phyloP scores from a whole-genome alignment of 768 basidiomycete genomes.

The Tricholoma hemisulphureum region DNA sequence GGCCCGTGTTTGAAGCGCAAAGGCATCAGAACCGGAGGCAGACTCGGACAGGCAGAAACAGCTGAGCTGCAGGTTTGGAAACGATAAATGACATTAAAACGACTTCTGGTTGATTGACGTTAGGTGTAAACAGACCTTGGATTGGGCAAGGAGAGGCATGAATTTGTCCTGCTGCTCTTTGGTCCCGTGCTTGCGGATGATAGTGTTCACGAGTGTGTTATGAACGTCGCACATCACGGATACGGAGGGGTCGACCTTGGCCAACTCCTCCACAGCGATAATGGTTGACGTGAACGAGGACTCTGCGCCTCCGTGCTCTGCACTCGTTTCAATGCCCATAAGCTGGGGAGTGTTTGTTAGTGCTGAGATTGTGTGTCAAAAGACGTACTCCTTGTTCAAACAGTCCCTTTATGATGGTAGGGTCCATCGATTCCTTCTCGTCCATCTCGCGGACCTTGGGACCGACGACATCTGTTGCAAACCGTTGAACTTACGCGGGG shows the following conservation, averaged over 20 bases:
- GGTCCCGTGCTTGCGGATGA: conserved; percentile 82
- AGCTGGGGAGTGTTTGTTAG: conserved; percentile 47
- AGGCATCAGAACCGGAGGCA: conserved; percentile 93
- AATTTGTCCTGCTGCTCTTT: conserved; percentile 85
- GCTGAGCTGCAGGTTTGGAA: conserved; percentile 62
- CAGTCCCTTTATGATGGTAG: conserved; percentile 76
- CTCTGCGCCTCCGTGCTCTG: conserved; percentile 82
- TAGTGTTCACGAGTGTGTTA: conserved; percentile 97
- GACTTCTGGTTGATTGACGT: background rate
- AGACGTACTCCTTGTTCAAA: conserved; percentile 90
- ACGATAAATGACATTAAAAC: conserved; percentile 1
- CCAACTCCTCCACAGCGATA: conserved; percentile 95
- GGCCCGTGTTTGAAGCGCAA: conserved; percentile 92
- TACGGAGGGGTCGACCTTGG: conserved; percentile 93
- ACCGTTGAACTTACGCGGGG: conserved; percentile 73
- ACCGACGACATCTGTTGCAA: conserved; percentile 83
- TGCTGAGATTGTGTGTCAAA: conserved; percentile 3
- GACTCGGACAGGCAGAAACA: conserved; percentile 95
- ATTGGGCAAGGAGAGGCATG: conserved; percentile 77
- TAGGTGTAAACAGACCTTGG: conserved; percentile 50
- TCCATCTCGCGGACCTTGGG: conserved; percentile 98
- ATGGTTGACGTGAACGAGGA: conserved; percentile 93
- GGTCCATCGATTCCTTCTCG: conserved; percentile 94
- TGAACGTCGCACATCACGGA: conserved; percentile 98
- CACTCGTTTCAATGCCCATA: conserved; percentile 95